Evolutionary conservation across 176 grass and related monocot species (phyloP).

Genomic region (Tuctoria greenei): DNA sequence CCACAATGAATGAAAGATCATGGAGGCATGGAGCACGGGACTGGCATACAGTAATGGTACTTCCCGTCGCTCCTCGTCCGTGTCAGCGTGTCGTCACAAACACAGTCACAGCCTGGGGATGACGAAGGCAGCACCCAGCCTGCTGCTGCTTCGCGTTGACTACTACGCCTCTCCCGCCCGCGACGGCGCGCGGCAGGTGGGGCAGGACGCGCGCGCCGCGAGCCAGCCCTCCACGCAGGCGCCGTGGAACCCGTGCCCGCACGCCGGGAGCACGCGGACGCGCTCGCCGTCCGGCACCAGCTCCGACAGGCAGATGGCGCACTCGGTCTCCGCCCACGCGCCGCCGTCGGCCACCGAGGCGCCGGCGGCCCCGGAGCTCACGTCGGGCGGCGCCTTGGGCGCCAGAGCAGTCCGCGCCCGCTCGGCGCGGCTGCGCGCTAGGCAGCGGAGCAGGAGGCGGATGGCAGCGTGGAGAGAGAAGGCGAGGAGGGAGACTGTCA

Average conservation of each 20-base stretch:
- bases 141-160: background rate
- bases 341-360: background rate
- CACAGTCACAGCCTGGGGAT: background rate
- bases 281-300: constrained; percentile 58
- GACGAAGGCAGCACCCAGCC: background rate
- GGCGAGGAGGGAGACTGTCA: constrained; percentile 74
- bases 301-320: constrained; percentile 75
- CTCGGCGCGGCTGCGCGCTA: constrained; percentile 23
- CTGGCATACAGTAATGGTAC: background rate
- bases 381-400: constrained; percentile 34
- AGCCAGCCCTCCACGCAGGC: constrained; percentile 77
- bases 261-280: constrained; percentile 61
- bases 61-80: constrained; percentile 13
- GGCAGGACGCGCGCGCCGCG: constrained; percentile 57
- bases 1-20: background rate
- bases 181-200: constrained; percentile 72
- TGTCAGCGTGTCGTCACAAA: background rate
- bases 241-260: constrained; percentile 73
- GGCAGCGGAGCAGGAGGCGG: constrained; percentile 55
- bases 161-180: constrained; percentile 41
- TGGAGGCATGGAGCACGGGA: background rate
- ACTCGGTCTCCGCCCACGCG: constrained; percentile 60
- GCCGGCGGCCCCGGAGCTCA: background rate
- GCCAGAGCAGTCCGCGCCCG: background rate
- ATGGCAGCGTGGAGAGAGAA: constrained; percentile 76